Evolutionary conservation across 768 basidiomycete species (phyloP), one percentile per base, ranked within the genome.

Genomic region (Pulveroboletus sp.): DNA sequence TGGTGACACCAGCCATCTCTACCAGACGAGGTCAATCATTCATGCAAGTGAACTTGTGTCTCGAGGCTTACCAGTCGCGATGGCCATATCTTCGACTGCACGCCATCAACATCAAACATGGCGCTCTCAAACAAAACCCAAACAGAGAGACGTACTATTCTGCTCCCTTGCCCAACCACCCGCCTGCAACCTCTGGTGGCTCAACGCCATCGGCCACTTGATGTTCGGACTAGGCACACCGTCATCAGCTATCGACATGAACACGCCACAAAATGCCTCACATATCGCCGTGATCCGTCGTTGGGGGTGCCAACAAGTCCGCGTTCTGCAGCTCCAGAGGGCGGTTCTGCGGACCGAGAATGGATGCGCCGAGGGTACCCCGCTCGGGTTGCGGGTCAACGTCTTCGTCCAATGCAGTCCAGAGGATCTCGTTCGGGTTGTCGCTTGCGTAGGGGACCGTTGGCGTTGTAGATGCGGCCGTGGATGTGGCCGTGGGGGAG

Each of bases 161-260:
- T 82, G 73, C 54, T 80, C 73, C 31, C 81, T 71, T 13, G 79
- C 76, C 82, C 82, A 84, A 1, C 82, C 83, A 12, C 81, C 82
- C 10, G 74, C 70, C 41, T 73, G 72, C 14, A 84, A 55, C 21
- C 79, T 76, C 53, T 74, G 79, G 54, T 79, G 79, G 50, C 80
- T 81, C 21, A 80, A 58, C 27, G 75, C 69, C 59, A 82, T 77
- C 0, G 80, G 75, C 83, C 82, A 84, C 55, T 82, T 84, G 44
- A 68, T 68, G 49, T 82, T 82, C 6, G 56, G 48, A 4, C 67
- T 73, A 47, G n/a, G n/a, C n/a, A n/a, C n/a, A n/a, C n/a, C n/a
- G n/a, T n/a, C n/a, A n/a, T n/a, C n/a, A n/a, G n/a, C n/a, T n/a
- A n/a, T n/a, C n/a, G n/a, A n/a, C n/a, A n/a, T n/a, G n/a, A n/a